Percentiles rank a stretch among this genome's conserved stretches.
These are phyloP conservation scores for Fusarium napiforme DNA, from an alignment of 2,329 filamentous ascomycete genomes.

Conservation along the genomic window DNA sequence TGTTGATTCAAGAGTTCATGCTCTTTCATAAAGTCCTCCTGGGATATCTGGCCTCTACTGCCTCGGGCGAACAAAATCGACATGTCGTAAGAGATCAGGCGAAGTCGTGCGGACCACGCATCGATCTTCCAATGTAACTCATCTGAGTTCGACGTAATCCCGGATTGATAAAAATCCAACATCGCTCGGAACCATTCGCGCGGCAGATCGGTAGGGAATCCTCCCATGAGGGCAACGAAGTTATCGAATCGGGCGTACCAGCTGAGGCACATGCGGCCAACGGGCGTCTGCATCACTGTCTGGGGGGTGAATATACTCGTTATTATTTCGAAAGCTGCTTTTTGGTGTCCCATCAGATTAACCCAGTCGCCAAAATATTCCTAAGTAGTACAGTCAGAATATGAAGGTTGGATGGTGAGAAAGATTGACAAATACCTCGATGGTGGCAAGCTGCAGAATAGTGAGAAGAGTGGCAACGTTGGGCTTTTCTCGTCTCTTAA, in stretches of 20 bases:
- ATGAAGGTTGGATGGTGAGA: conserved; percentile 21
- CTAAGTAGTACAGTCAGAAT: conserved; percentile 57
- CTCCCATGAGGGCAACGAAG: conserved; percentile 84
- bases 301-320: conserved; percentile 81
- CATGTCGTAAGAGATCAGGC: conserved; percentile 83
- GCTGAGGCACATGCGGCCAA: conserved; percentile 78
- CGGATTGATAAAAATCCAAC: conserved; percentile 70
- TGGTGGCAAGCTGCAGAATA: conserved; percentile 90
- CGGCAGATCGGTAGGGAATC: conserved; percentile 77
- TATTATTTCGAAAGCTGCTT: conserved; percentile 85
- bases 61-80: conserved; percentile 79
- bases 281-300: conserved; percentile 75
- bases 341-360: conserved; percentile 91
- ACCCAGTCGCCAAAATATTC: conserved; percentile 97
- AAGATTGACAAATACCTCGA: conserved; percentile 72
- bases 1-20: conserved; percentile 63
- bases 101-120: conserved; percentile 71
- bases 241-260: conserved; percentile 95
- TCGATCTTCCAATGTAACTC: conserved; percentile 75
- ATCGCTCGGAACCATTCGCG: conserved; percentile 81
- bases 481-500: conserved; percentile 77
- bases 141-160: conserved; percentile 68
- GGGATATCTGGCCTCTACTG: conserved; percentile 70
- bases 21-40: conserved; percentile 72
- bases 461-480: conserved; percentile 82